Percentiles rank a stretch among this genome's conserved stretches.
phyloP scores from a whole-genome alignment of 306 rosid species.

The Cicer judaicum region DNA sequence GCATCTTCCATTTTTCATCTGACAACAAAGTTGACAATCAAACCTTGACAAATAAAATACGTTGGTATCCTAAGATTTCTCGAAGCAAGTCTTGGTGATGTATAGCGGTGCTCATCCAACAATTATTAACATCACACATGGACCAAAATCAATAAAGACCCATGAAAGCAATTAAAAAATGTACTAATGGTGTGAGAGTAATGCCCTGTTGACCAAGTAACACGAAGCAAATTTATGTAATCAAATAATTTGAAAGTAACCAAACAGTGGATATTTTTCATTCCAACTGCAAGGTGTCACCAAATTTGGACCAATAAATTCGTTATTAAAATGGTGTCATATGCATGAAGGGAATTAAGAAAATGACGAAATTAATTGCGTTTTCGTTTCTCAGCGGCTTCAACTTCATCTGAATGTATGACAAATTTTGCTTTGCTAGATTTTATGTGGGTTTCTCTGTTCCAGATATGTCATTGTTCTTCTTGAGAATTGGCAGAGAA shows the following conservation, averaged over 20 bases:
- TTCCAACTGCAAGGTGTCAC: constrained; percentile 40
- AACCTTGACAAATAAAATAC: too few relatives aligned
- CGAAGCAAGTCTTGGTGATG: too few relatives aligned
- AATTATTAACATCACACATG: constrained; percentile 40
- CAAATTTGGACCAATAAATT: constrained; percentile 43
- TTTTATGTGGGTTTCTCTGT: constrained; percentile 37
- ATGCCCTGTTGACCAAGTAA: constrained; percentile 62
- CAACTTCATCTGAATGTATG: constrained; percentile 30
- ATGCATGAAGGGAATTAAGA: constrained; percentile 20
- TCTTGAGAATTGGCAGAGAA: background rate
- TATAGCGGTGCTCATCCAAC: background rate
- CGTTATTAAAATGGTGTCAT: constrained; percentile 35
- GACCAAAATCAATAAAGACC: constrained; percentile 40
- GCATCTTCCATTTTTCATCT: too few relatives aligned
- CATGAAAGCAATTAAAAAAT: constrained; percentile 39
- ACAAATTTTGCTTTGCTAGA: constrained; percentile 15
- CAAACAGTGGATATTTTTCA: constrained; percentile 62
- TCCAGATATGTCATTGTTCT: constrained; percentile 31
- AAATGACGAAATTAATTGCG: constrained; percentile 44
- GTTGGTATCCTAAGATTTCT: too few relatives aligned
- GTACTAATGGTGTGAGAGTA: constrained; percentile 38
- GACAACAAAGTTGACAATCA: too few relatives aligned
- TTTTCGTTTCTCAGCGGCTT: constrained; percentile 51
- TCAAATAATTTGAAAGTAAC: constrained; percentile 49
- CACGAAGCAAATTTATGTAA: background rate